Evolutionary conservation across 331 rosid species (phyloP).

Genomic region (Malus hybrid): DNA sequence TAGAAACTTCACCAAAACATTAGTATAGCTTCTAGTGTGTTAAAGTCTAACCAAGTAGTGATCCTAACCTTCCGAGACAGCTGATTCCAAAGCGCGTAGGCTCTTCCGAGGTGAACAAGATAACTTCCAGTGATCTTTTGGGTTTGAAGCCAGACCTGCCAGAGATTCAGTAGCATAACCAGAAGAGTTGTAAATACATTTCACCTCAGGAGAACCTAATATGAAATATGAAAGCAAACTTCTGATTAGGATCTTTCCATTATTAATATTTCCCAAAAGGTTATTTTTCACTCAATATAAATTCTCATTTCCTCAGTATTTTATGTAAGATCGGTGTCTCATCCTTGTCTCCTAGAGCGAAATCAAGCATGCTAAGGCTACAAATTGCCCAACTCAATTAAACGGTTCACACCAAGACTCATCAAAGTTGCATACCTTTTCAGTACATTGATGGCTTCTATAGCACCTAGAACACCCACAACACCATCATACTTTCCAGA

Average conservation of each 20-base stretch:
- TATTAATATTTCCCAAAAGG: neutral
- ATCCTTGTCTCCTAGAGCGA: neutral
- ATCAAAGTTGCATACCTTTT: constrained; percentile 50
- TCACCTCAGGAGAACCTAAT: neutral
- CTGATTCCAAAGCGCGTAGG: constrained; percentile 92
- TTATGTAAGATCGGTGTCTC: neutral
- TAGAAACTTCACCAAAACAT: neutral
- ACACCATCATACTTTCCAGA: constrained; percentile 98
- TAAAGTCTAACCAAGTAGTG: neutral
- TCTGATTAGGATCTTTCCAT: neutral
- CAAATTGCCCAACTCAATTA: constrained; percentile 6
- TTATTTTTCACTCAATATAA: neutral
- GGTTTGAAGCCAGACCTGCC: constrained; percentile 82
- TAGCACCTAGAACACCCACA: constrained; percentile 92
- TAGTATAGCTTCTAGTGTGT: neutral
- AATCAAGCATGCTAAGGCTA: neutral
- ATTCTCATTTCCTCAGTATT: neutral
- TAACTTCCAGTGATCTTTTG: constrained; percentile 68
- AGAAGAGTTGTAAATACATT: neutral
- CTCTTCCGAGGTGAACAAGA: constrained; percentile 92
- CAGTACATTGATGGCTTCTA: constrained; percentile 84
- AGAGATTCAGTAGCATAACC: constrained; percentile 15
- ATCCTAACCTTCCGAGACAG: constrained; percentile 88
- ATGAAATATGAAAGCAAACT: neutral
- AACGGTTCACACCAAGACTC: neutral